These are phyloP conservation scores for Trypanosoma conorhini DNA, from an alignment of 208 protist genomes.

Conservation along the genomic window DNA sequence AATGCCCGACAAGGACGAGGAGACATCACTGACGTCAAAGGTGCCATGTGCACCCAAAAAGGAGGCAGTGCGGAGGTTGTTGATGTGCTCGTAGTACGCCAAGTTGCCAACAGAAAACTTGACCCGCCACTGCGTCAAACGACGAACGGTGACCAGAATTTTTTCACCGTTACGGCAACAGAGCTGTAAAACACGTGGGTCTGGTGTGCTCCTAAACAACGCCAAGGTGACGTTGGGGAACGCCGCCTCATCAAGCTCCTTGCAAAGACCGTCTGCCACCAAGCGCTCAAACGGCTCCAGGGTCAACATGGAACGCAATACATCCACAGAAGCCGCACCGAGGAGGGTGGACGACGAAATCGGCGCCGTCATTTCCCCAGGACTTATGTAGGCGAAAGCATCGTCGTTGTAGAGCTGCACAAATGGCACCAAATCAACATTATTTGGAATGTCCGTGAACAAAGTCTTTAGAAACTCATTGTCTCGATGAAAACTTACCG, in stretches of 20 bases:
- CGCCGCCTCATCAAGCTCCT: constrained; percentile 55
- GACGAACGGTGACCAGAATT: constrained; percentile 59
- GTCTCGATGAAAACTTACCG: constrained; percentile 86
- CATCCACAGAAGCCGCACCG: constrained; percentile 79
- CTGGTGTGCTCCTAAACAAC: constrained; percentile 81
- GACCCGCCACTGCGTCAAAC: constrained; percentile 65
- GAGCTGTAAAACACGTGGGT: constrained; percentile 79
- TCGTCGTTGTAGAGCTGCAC: constrained; percentile 94
- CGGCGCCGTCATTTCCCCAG: constrained; percentile 80
- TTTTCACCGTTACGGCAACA: constrained; percentile 46
- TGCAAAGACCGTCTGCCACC: constrained; percentile 63
- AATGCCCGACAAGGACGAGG: constrained; percentile 54
- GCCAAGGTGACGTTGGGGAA: constrained; percentile 79
- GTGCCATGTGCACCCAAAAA: constrained; percentile 56
- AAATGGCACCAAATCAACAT: constrained; percentile 88
- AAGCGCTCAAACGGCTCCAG: constrained; percentile 78
- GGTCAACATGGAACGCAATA: constrained; percentile 85
- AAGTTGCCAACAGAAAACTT: constrained; percentile 75
- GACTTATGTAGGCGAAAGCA: constrained; percentile 59
- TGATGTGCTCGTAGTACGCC: constrained; percentile 75
- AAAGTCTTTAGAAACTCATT: constrained; percentile 84
- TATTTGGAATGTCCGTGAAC: constrained; percentile 76
- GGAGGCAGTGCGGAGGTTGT: constrained; percentile 75
- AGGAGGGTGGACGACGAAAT: constrained; percentile 78
- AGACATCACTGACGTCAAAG: constrained; percentile 46